Percentiles rank a stretch among this genome's conserved stretches.
Conservation (phyloP, 2,329 filamentous ascomycete genomes). For the Neurospora crassa region DNA sequence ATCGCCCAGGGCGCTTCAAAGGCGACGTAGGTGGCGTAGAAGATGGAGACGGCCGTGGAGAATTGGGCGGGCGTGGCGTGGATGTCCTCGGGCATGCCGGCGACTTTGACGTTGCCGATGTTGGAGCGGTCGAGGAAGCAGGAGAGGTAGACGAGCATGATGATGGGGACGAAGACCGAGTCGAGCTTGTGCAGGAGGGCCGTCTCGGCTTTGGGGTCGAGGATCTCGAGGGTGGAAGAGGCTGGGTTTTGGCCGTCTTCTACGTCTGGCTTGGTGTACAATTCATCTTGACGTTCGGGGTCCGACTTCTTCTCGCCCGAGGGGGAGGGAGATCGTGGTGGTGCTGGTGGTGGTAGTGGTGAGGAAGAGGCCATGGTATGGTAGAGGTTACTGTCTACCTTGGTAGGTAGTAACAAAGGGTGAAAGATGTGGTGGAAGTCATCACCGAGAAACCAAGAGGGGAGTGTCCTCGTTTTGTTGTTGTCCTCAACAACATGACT, state of each 20-base stretch:
- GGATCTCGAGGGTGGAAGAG: background rate
- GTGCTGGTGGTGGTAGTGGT: background rate
- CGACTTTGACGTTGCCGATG: conserved; percentile 40
- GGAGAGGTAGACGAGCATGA: conserved; percentile 43
- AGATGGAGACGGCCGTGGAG: conserved; percentile 27
- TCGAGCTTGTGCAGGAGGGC: conserved; percentile 25
- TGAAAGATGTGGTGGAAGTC: background rate
- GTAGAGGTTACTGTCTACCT: background rate
- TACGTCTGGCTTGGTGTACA: background rate
- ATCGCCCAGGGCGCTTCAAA: conserved; percentile 23
- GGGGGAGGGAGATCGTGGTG: background rate
- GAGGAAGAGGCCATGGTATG: background rate
- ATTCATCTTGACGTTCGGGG: background rate
- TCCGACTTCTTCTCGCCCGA: background rate
- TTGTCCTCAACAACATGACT: background rate
- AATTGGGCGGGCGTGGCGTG: conserved; percentile 30
- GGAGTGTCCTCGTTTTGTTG: background rate
- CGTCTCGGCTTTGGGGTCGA: conserved; percentile 21
- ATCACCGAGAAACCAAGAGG: background rate
- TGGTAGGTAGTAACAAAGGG: background rate
- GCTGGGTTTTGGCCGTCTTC: background rate
- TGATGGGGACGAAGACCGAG: conserved; percentile 22
- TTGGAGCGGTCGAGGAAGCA: conserved; percentile 46
- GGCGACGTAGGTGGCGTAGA: conserved; percentile 21
- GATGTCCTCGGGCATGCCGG: conserved; percentile 36